phyloP scores from a whole-genome alignment of 1,139 yeast genomes.

The Diutina rugosa region DNA sequence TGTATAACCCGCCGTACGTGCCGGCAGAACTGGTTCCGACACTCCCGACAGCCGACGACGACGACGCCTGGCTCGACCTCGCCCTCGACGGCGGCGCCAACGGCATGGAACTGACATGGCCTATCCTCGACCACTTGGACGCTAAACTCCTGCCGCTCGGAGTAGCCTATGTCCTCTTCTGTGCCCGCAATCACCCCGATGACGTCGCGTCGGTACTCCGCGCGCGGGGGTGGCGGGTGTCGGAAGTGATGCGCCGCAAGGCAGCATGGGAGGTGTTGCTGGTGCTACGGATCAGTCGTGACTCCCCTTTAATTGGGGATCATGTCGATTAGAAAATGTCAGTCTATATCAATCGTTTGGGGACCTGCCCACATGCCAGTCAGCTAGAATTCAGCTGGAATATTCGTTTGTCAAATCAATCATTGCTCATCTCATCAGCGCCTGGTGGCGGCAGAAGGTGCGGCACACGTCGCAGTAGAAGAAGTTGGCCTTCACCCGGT shows the following conservation, averaged over 20 bases:
- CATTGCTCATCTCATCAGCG: background rate
- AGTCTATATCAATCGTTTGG: background rate
- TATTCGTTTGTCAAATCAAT: background rate
- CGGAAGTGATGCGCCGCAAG: slow-evolving; percentile 44
- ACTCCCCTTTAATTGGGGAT: background rate
- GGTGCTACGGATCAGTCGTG: slow-evolving; percentile 36
- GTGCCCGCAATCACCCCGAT: slow-evolving; percentile 78
- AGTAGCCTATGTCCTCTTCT: slow-evolving; percentile 69
- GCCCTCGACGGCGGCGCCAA: slow-evolving; percentile 82
- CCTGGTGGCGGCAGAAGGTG: background rate
- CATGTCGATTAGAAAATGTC: background rate
- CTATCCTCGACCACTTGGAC: slow-evolving; percentile 40
- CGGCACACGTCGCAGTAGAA: slow-evolving; percentile 1
- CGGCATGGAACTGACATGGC: slow-evolving; percentile 78
- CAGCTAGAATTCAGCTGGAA: too few relatives aligned
- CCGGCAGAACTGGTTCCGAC: slow-evolving; percentile 59
- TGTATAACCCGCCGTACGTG: slow-evolving; percentile 94
- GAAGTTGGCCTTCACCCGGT: slow-evolving; percentile 1
- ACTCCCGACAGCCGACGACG: slow-evolving; percentile 37
- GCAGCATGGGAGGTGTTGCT: slow-evolving; percentile 97
- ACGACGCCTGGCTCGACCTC: slow-evolving; percentile 65
- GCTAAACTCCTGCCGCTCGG: slow-evolving; percentile 40
- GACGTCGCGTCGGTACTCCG: slow-evolving; percentile 37
- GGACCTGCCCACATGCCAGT: too few relatives aligned
- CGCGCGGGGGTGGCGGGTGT: slow-evolving; percentile 41